These are phyloP conservation scores for Anthostomella pinea DNA, from an alignment of 2,329 filamentous ascomycete genomes.

Conservation along the genomic window DNA sequence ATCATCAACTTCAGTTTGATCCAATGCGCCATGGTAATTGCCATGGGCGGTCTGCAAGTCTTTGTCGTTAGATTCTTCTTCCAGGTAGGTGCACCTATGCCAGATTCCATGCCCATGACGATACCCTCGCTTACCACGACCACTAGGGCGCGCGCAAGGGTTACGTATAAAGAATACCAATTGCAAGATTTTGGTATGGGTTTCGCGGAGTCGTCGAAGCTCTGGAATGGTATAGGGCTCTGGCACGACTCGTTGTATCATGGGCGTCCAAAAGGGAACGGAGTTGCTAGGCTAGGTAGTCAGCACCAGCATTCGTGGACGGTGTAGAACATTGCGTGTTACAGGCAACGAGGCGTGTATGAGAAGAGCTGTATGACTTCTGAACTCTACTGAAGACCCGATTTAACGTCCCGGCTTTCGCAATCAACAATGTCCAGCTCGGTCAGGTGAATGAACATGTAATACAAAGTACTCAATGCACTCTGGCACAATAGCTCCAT, in stretches of 20 bases:
- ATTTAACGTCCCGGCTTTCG: too few relatives aligned
- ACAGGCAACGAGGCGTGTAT: too few relatives aligned
- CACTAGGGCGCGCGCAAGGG: conserved; percentile 63
- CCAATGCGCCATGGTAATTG: conserved; percentile 85
- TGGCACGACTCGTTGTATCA: conserved; percentile 22
- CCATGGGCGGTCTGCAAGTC: conserved; percentile 94
- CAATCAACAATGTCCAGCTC: too few relatives aligned
- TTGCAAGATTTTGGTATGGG: conserved; percentile 13
- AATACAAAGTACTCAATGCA: too few relatives aligned
- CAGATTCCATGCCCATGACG: not conserved
- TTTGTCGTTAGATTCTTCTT: conserved; percentile 99
- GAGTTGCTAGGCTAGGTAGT: conserved; percentile 6
- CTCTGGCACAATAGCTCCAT: too few relatives aligned
- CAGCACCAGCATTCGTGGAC: too few relatives aligned
- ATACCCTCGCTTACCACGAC: conserved; percentile 17
- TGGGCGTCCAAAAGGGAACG: conserved; percentile 22
- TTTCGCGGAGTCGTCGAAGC: conserved; percentile 25
- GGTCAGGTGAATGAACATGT: too few relatives aligned
- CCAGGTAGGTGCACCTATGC: conserved; percentile 56
- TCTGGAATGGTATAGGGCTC: conserved; percentile 11
- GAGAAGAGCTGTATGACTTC: too few relatives aligned
- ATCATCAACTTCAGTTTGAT: conserved; percentile 98
- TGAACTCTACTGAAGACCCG: too few relatives aligned
- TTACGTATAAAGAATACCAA: conserved; percentile 53
- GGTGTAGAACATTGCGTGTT: too few relatives aligned